Evolutionary conservation across 495 filamentous ascomycete genomes (phyloP).

Genomic region (Podospora didyma): DNA sequence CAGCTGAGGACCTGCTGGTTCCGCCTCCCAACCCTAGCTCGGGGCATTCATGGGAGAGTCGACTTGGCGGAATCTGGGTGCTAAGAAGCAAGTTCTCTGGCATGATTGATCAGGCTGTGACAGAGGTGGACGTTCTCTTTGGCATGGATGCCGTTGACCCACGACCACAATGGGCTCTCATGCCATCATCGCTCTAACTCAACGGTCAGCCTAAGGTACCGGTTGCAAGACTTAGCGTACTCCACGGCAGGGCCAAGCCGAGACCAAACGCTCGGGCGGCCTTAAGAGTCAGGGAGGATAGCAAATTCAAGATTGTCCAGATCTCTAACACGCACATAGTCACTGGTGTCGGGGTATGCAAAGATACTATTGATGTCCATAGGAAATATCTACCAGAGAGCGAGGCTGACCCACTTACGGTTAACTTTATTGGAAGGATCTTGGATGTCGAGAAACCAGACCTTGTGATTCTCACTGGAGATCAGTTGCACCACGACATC

Average conservation of each 20-base stretch:
- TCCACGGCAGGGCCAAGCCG: constrained; percentile 15
- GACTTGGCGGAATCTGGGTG: constrained; percentile 34
- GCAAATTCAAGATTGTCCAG: constrained; percentile 37
- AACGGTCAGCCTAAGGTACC: constrained; percentile 28
- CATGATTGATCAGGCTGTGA: constrained; percentile 26
- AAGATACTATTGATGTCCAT: constrained; percentile 36
- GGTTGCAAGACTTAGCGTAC: constrained; percentile 30
- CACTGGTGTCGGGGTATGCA: constrained; percentile 32
- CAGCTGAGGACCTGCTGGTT: background rate
- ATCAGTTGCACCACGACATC: constrained; percentile 35
- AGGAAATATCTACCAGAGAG: constrained; percentile 32
- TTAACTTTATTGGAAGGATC: constrained; percentile 29
- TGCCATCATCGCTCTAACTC: constrained; percentile 31
- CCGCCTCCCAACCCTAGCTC: background rate
- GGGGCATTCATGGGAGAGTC: constrained; percentile 21
- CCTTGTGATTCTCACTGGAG: constrained; percentile 34
- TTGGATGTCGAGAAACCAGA: constrained; percentile 35
- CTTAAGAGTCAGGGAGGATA: background rate
- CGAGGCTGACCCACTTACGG: constrained; percentile 35
- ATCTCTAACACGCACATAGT: constrained; percentile 36
- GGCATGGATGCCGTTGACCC: background rate
- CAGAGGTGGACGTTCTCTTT: constrained; percentile 20
- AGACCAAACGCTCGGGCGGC: background rate
- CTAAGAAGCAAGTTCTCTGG: constrained; percentile 29
- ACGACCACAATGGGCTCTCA: constrained; percentile 26